These are phyloP conservation scores for Thermochaetoides thermophila DNA, from an alignment of 495 filamentous ascomycete species.

Conservation along the genomic window DNA sequence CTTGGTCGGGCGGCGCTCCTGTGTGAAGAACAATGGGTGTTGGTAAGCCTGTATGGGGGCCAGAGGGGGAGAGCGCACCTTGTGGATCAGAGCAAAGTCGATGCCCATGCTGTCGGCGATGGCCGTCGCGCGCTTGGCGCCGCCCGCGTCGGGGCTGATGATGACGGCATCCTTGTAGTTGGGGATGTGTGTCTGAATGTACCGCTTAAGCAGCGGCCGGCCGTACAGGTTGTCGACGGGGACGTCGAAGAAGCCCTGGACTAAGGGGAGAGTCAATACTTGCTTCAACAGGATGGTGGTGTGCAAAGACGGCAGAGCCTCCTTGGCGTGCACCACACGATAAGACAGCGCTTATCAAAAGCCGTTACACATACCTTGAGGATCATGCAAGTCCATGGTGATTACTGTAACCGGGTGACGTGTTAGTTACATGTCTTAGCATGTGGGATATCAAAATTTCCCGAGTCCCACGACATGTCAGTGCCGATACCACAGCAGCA, in stretches of 20 bases:
- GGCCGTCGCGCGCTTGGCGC: slow-evolving; percentile 91
- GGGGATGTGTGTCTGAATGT: slow-evolving; percentile 78
- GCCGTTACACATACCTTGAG: slow-evolving; percentile 50
- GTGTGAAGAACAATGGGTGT: slow-evolving; percentile 1
- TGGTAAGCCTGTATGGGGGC: slow-evolving; percentile 4
- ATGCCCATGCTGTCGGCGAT: slow-evolving; percentile 89
- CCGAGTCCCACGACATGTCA: no score
- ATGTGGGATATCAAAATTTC: not conserved
- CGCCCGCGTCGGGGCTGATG: slow-evolving; percentile 94
- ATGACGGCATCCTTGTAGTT: slow-evolving; percentile 81
- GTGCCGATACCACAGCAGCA: not conserved
- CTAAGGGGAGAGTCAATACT: slow-evolving; percentile 7
- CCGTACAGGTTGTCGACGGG: slow-evolving; percentile 95
- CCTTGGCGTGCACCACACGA: slow-evolving; percentile 1
- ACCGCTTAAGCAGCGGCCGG: slow-evolving; percentile 70
- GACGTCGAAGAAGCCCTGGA: slow-evolving; percentile 94
- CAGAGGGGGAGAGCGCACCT: slow-evolving; percentile 43
- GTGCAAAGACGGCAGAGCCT: slow-evolving; percentile 1
- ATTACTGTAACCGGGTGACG: slow-evolving; percentile 39
- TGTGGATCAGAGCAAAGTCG: slow-evolving; percentile 94
- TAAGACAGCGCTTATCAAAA: not conserved
- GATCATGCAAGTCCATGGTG: slow-evolving; percentile 95
- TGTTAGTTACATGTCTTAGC: slow-evolving; percentile 15
- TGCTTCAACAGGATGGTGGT: not conserved
- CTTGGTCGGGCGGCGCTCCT: slow-evolving; percentile 94